Conservation (phyloP, 176 grass and related monocot species). For the Microstegium vimineum region DNA sequence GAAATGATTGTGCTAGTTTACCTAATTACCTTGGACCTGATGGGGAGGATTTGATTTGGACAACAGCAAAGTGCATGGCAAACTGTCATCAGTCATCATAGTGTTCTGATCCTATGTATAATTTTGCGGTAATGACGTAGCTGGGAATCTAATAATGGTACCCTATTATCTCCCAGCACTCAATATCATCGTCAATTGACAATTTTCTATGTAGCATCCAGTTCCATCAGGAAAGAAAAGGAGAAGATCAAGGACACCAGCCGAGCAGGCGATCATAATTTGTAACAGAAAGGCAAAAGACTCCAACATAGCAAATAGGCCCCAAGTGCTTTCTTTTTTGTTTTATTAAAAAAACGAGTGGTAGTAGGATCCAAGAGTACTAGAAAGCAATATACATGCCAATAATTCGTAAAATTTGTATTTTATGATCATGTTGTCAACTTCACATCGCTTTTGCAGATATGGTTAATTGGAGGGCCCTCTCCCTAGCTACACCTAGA, state of each 20-base stretch:
- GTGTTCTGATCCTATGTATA: conserved; percentile 18
- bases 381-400: background rate
- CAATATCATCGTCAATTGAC: conserved; percentile 12
- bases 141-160: conserved; percentile 28
- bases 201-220: conserved; percentile 16
- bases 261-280: background rate
- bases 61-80: conserved; percentile 13
- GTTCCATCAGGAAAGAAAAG: conserved; percentile 11
- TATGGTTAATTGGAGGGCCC: background rate
- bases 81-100: conserved; percentile 23
- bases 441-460: background rate
- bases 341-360: too few species aligned
- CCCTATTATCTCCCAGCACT: conserved; percentile 2
- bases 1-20: conserved; percentile 8
- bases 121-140: conserved; percentile 29
- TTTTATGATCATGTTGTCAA: conserved; percentile 5
- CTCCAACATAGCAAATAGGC: background rate
- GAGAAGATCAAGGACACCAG: conserved; percentile 17
- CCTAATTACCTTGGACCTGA: conserved; percentile 32
- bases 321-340: background rate
- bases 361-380: conserved; percentile 28
- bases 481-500: background rate
- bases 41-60: conserved; percentile 24
- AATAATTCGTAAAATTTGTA: background rate
- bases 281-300: conserved; percentile 18